Percentiles rank a stretch among this genome's conserved stretches.
Evolutionary conservation across 2,329 filamentous ascomycete genomes (phyloP).

Genomic region (Sporothrix euskadiensis): DNA sequence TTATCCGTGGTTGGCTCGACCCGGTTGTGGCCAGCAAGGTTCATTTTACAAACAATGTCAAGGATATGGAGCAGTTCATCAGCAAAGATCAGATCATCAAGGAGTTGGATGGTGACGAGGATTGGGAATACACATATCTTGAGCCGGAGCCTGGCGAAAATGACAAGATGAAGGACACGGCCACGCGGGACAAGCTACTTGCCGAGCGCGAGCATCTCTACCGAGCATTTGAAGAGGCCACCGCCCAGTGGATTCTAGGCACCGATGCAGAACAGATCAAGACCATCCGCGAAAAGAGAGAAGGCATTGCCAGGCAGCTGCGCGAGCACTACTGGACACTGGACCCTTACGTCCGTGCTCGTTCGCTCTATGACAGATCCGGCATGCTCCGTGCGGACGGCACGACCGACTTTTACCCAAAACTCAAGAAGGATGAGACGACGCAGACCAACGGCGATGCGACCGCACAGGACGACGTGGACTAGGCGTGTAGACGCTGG

Average conservation of each 20-base stretch:
- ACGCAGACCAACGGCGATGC: constrained; percentile 35
- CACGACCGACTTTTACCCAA: constrained; percentile 67
- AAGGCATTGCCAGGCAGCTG: constrained; percentile 63
- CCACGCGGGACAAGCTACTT: constrained; percentile 63
- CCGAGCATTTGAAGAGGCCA: constrained; percentile 71
- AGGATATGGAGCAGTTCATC: constrained; percentile 79
- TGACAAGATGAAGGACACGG: constrained; percentile 65
- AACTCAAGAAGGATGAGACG: constrained; percentile 28
- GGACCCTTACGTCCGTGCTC: constrained; percentile 82
- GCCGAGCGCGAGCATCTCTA: constrained; percentile 65
- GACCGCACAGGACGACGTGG: constrained; percentile 44
- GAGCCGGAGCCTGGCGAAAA: constrained; percentile 80
- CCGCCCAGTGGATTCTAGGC: constrained; percentile 70
- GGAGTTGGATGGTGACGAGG: constrained; percentile 82
- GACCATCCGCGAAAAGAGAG: constrained; percentile 57
- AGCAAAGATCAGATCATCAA: constrained; percentile 68
- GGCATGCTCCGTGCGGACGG: constrained; percentile 70
- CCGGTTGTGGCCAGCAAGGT: constrained; percentile 94
- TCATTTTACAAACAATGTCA: constrained; percentile 80
- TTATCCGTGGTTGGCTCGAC: constrained; percentile 94
- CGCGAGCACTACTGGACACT: constrained; percentile 81
- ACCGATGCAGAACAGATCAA: constrained; percentile 49
- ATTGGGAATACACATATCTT: constrained; percentile 79
- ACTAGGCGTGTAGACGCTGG: constrained; percentile 35
- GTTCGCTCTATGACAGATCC: constrained; percentile 79